Evolutionary conservation across 192 early-diverging fungal genomes (phyloP).

Genomic region (Chytriomyces hyalinus): DNA sequence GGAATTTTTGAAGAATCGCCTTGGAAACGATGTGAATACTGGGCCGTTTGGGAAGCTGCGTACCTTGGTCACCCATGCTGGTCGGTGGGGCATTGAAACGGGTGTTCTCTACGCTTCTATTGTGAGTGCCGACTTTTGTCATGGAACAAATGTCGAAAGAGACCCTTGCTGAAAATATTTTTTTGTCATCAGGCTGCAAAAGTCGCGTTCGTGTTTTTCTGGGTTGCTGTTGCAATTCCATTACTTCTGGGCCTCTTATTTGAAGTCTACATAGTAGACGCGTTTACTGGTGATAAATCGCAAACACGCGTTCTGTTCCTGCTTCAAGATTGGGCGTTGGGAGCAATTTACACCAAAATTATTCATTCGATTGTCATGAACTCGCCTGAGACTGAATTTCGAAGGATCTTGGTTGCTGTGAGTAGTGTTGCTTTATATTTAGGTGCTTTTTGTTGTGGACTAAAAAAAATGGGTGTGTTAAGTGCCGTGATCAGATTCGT

Average conservation of each 20-base stretch:
- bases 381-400: conserved; percentile 54
- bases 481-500: conserved; percentile 36
- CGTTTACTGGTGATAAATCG: conserved; percentile 51
- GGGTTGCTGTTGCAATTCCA: conserved; percentile 72
- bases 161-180: background rate
- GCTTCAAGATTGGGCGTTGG: conserved; percentile 73
- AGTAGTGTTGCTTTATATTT: background rate
- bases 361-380: conserved; percentile 52
- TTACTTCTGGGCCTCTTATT: conserved; percentile 69
- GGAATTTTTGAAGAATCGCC: background rate
- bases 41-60: background rate
- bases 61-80: too few species aligned
- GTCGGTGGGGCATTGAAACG: background rate
- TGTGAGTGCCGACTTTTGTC: conserved; percentile 9
- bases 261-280: conserved; percentile 75
- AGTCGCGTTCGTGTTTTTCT: conserved; percentile 53
- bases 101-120: conserved; percentile 4
- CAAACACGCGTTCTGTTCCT: conserved; percentile 41
- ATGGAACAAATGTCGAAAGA: background rate
- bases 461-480: conserved; percentile 8
- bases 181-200: conserved; percentile 41
- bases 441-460: background rate
- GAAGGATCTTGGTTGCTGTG: conserved; percentile 45
- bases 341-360: conserved; percentile 74
- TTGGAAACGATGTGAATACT: background rate